Percentiles rank a stretch among this genome's conserved stretches.
phyloP scores from a whole-genome alignment of 371 early-diverging fungal genomes.

The Lichtheimia ramosa region DNA sequence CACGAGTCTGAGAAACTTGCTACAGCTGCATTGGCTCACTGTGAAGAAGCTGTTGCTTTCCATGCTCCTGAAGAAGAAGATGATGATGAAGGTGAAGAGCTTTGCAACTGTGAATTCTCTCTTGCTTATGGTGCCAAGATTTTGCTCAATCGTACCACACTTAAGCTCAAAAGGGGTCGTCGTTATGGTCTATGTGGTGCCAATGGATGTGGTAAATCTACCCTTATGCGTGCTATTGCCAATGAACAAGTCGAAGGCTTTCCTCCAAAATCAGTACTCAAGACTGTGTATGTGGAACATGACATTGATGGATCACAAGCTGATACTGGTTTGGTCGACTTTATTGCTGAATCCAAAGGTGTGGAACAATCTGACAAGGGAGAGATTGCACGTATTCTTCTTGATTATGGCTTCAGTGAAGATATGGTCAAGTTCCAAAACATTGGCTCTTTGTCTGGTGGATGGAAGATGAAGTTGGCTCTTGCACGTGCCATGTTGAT shows the following conservation, averaged over 20 bases:
- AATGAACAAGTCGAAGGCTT: constrained; percentile 77
- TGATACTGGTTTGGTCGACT: constrained; percentile 70
- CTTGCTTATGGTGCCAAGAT: constrained; percentile 85
- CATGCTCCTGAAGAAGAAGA: constrained; percentile 53
- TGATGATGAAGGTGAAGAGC: constrained; percentile 67
- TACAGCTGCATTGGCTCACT: constrained; percentile 29
- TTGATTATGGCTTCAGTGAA: constrained; percentile 70
- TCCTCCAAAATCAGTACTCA: constrained; percentile 69
- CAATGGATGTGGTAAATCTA: constrained; percentile 90
- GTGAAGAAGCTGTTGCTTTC: constrained; percentile 45
- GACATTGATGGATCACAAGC: constrained; percentile 75
- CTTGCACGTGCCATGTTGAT: constrained; percentile 82
- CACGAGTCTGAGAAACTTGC: constrained; percentile 30
- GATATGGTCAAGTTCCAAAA: constrained; percentile 61
- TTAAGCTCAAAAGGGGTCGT: constrained; percentile 75
- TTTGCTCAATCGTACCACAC: constrained; percentile 73
- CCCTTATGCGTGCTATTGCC: constrained; percentile 83
- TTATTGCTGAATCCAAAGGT: constrained; percentile 54
- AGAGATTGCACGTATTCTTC: constrained; percentile 58
- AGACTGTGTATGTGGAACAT: constrained; percentile 78
- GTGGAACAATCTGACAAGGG: constrained; percentile 52
- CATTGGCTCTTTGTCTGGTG: constrained; percentile 83
- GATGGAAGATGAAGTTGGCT: constrained; percentile 90
- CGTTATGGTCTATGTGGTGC: constrained; percentile 84
- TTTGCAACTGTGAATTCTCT: constrained; percentile 80